Evolutionary conservation across 495 filamentous ascomycete genomes (phyloP).

Genomic region (Paragyromitra xinjiangensis): DNA sequence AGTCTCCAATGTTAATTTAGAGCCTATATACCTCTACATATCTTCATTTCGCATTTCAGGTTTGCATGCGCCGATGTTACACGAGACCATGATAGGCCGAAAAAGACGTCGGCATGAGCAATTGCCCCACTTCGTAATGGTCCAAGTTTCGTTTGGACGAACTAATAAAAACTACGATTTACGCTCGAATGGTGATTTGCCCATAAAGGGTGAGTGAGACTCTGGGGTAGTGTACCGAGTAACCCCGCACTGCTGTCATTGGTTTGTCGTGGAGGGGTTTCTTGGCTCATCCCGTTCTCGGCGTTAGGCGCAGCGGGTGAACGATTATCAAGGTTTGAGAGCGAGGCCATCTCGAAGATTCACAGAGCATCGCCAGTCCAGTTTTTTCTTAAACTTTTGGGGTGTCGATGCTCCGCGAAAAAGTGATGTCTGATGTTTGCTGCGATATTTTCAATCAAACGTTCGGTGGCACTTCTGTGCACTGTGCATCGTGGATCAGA

Average conservation of each 20-base stretch:
- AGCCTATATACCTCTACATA: constrained; percentile 45
- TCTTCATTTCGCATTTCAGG: constrained; percentile 36
- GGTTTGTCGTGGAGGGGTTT: constrained; percentile 18
- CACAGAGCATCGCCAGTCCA: constrained; percentile 30
- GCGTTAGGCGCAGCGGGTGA: constrained; percentile 15
- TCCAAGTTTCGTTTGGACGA: constrained; percentile 30
- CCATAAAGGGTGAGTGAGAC: constrained; percentile 12
- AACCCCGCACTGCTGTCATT: constrained; percentile 47
- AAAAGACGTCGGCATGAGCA: constrained; percentile 35
- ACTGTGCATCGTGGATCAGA: constrained; percentile 48
- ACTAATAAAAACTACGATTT: constrained; percentile 27
- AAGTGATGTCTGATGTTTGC: constrained; percentile 41
- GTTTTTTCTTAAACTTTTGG: constrained; percentile 2
- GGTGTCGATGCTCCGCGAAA: constrained; percentile 39
- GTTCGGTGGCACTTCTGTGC: constrained; percentile 34
- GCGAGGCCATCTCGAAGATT: constrained; percentile 27
- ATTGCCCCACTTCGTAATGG: constrained; percentile 46
- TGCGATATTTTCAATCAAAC: constrained; percentile 47
- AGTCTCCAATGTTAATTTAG: constrained; percentile 42
- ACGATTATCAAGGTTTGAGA: constrained; percentile 3
- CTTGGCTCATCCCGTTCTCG: constrained; percentile 20
- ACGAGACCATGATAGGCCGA: constrained; percentile 16
- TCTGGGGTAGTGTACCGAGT: constrained; percentile 37
- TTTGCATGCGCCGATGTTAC: constrained; percentile 46
- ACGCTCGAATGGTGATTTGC: constrained; percentile 37